Conservation (phyloP, 2,329 filamentous ascomycete genomes). For the Cordyceps farinosa region DNA sequence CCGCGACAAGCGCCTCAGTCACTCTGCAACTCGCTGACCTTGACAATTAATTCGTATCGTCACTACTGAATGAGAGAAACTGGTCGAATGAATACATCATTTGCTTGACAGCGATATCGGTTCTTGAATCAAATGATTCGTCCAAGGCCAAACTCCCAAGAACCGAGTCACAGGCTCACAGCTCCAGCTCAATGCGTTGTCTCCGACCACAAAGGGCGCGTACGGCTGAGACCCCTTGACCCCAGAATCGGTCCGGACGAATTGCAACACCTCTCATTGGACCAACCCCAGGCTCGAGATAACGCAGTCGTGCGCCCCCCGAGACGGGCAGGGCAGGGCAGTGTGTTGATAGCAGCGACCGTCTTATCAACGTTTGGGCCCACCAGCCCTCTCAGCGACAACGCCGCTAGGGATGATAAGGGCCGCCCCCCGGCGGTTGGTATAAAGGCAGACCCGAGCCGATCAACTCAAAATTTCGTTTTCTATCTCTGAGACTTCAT, state of each 20-base stretch:
- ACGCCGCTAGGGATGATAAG: conserved; percentile 8
- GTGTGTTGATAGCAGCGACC: not conserved
- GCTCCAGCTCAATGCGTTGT: too few species aligned
- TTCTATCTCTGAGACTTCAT: conserved; percentile 21
- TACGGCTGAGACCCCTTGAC: not conserved
- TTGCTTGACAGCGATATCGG: too few species aligned
- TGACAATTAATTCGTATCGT: too few species aligned
- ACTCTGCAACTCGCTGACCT: too few species aligned
- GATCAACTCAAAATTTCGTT: not conserved
- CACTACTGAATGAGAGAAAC: too few species aligned
- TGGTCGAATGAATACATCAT: too few species aligned
- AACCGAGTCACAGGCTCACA: too few species aligned
- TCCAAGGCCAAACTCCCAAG: too few species aligned
- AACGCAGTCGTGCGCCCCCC: not conserved
- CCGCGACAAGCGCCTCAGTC: too few species aligned
- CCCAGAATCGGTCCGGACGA: not conserved
- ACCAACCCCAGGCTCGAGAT: not conserved
- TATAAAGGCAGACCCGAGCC: conserved; percentile 8
- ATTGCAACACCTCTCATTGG: not conserved
- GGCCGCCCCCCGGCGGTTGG: not conserved
- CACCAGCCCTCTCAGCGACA: not conserved
- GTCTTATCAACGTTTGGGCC: conserved; percentile 12
- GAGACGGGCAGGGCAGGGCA: not conserved
- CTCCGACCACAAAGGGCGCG: not conserved
- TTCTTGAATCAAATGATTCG: too few species aligned